Evolutionary conservation across 2,329 filamentous ascomycete genomes (phyloP).

Genomic region (Apiospora sp.): DNA sequence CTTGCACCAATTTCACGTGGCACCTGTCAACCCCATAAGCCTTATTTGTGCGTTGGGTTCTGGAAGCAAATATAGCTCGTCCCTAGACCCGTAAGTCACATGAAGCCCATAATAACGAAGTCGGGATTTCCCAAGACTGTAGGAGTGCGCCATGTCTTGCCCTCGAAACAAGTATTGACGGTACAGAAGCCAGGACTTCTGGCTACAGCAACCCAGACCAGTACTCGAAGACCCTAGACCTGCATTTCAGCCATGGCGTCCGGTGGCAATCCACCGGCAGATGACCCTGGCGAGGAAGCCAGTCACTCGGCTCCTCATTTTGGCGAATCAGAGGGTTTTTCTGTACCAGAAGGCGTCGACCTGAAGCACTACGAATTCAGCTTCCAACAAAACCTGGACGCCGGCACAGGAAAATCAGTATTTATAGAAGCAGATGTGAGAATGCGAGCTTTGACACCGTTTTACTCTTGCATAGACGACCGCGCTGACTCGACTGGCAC

Average conservation of each 20-base stretch:
- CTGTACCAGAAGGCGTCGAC: neutral
- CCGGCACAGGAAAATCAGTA: conserved; percentile 23
- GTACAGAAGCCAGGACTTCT: neutral
- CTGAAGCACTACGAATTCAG: conserved; percentile 27
- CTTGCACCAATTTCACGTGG: neutral
- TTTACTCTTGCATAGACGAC: neutral
- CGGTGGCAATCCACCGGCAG: neutral
- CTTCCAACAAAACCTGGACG: conserved; percentile 27
- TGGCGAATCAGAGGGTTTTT: neutral
- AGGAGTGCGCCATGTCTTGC: neutral
- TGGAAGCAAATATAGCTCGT: neutral
- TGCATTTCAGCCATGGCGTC: conserved; percentile 10
- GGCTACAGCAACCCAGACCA: neutral
- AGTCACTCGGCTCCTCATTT: neutral
- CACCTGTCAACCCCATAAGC: neutral
- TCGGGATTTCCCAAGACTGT: neutral
- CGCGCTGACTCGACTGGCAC: neutral
- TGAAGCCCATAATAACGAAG: neutral
- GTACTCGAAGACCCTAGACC: neutral
- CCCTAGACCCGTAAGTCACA: conserved; percentile 4
- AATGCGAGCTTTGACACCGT: neutral
- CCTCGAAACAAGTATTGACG: neutral
- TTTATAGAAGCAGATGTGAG: conserved; percentile 30
- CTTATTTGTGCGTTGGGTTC: neutral
- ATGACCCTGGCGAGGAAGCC: neutral